Conservation (phyloP, 495 filamentous ascomycete species). For the Sporormia fimetaria region DNA sequence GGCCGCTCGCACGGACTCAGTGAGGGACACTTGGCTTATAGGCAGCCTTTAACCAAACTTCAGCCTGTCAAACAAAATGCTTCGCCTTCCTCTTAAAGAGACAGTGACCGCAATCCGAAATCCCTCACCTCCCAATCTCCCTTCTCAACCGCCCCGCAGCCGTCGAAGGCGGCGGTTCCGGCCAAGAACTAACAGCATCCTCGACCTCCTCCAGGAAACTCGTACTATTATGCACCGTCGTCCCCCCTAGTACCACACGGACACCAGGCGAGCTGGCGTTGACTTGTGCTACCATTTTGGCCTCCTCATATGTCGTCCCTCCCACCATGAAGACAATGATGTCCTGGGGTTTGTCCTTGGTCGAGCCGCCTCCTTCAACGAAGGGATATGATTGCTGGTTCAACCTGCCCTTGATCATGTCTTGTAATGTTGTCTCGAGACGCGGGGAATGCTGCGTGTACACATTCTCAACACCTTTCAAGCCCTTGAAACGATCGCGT, state of each 20-base stretch:
- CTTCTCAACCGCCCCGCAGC: slow-evolving; percentile 61
- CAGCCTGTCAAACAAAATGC: no score
- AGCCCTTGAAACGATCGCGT: slow-evolving; percentile 78
- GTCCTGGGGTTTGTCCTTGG: slow-evolving; percentile 90
- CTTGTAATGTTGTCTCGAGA: slow-evolving; percentile 76
- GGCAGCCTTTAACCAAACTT: no score
- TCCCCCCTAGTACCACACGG: slow-evolving; percentile 77
- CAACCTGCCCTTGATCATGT: slow-evolving; percentile 81
- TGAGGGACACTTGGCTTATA: no score
- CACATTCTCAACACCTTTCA: slow-evolving; percentile 96
- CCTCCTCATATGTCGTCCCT: slow-evolving; percentile 90
- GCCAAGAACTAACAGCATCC: slow-evolving; percentile 51
- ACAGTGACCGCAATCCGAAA: not conserved
- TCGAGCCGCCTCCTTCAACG: slow-evolving; percentile 71
- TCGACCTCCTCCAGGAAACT: slow-evolving; percentile 61
- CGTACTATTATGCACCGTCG: slow-evolving; percentile 70
- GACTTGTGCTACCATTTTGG: slow-evolving; percentile 82
- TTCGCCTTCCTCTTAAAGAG: not conserved
- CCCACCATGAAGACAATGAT: slow-evolving; percentile 90
- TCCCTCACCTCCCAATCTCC: slow-evolving; percentile 41
- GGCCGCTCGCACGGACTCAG: no score
- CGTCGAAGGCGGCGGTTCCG: slow-evolving; percentile 54
- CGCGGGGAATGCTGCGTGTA: slow-evolving; percentile 95
- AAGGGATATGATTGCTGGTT: slow-evolving; percentile 82
- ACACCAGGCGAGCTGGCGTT: slow-evolving; percentile 86